These are phyloP conservation scores for Colletotrichum tofieldiae DNA, from an alignment of 2,329 filamentous ascomycete species.

Conservation along the genomic window DNA sequence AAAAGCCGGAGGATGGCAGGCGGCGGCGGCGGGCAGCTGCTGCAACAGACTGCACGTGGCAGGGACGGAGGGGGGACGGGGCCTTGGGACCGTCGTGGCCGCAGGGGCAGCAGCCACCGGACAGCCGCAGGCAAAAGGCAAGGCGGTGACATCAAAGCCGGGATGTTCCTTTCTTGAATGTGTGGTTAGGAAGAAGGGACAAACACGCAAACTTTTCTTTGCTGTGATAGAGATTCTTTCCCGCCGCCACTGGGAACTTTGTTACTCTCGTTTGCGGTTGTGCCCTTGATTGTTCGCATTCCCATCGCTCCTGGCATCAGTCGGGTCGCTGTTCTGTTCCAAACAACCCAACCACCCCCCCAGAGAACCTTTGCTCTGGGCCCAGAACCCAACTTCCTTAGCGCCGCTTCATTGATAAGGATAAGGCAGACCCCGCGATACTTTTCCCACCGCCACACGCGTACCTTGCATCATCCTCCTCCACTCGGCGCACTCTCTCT, in stretches of 20 bases:
- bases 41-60: neutral
- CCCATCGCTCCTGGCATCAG: neutral
- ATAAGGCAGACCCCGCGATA: neutral
- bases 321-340: neutral
- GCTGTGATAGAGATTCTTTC: neutral
- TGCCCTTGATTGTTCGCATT: neutral
- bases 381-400: neutral
- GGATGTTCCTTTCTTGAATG: conserved; percentile 32
- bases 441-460: neutral
- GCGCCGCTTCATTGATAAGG: neutral
- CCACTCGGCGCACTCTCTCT: neutral
- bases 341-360: neutral
- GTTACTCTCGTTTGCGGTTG: neutral
- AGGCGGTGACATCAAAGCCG: conserved; percentile 30
- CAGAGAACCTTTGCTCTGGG: too few species aligned
- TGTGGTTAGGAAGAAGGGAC: neutral
- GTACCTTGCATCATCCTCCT: neutral
- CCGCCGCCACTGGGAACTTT: neutral
- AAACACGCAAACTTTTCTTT: neutral
- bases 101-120: neutral
- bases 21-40: neutral
- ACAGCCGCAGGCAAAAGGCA: neutral
- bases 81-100: too few species aligned
- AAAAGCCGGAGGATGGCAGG: neutral
- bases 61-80: neutral